These are phyloP conservation scores for Chrysoporthe deuterocubensis DNA, from an alignment of 2,329 filamentous ascomycete species.

Conservation along the genomic window DNA sequence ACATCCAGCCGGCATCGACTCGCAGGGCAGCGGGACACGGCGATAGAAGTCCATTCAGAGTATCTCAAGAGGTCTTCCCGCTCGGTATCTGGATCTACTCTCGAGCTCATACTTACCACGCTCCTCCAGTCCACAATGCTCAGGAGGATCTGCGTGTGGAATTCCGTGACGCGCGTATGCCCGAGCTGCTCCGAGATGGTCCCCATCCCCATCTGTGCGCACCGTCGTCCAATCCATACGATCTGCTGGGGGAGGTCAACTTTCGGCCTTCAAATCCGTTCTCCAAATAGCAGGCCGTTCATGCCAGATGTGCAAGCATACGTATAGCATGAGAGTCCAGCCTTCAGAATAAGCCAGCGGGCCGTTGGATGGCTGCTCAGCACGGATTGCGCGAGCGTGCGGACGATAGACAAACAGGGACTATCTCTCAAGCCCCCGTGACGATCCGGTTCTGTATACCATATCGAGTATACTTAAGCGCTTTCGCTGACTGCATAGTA, in stretches of 20 bases:
- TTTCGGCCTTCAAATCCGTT: neutral
- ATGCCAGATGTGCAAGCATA: neutral
- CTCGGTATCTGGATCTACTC: neutral
- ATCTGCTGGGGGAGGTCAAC: neutral
- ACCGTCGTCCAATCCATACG: neutral
- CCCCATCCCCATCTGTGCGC: neutral
- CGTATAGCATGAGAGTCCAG: neutral
- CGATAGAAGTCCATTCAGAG: neutral
- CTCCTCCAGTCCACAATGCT: neutral
- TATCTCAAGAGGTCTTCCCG: neutral
- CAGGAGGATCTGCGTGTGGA: conserved; percentile 6
- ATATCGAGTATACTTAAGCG: neutral
- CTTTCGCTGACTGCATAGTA: neutral
- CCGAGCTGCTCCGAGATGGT: neutral
- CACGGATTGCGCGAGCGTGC: neutral
- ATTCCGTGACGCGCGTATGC: neutral
- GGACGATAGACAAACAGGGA: neutral
- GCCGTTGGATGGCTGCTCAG: neutral
- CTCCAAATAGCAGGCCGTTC: neutral
- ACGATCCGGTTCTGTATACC: neutral
- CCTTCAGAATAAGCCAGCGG: neutral
- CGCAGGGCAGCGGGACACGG: neutral
- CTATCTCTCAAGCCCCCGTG: neutral
- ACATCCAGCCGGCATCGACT: neutral
- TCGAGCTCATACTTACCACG: neutral